A percentile compares a stretch with the other conserved stretches of the same genome.
Evolutionary conservation across 2,329 filamentous ascomycete genomes (phyloP).

Genomic region (Blumeriella jaapii): DNA sequence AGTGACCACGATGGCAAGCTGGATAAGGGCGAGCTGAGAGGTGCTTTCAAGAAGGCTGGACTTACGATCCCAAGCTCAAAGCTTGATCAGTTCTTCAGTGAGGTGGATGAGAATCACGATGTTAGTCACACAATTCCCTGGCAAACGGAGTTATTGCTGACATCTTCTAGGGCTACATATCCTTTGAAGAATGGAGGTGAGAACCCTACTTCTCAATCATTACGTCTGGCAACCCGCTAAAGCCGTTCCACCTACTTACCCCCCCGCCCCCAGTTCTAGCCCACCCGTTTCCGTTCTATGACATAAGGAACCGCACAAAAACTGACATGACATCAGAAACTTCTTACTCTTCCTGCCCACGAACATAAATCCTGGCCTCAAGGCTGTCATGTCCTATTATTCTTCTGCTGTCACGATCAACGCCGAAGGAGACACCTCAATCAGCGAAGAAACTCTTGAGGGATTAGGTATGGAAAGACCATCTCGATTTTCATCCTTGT

Average conservation of each 20-base stretch:
- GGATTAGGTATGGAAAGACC: slow-evolving; percentile 78
- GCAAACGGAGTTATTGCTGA: not conserved
- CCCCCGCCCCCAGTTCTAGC: too few relatives aligned
- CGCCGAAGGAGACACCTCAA: slow-evolving; percentile 83
- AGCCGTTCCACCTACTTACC: not conserved
- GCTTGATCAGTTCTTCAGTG: slow-evolving; percentile 73
- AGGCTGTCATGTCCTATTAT: slow-evolving; percentile 83
- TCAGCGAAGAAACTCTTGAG: slow-evolving; percentile 83
- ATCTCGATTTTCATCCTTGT: slow-evolving; percentile 52
- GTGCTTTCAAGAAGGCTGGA: slow-evolving; percentile 68
- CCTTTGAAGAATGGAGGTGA: slow-evolving; percentile 94
- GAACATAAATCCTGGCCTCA: slow-evolving; percentile 55
- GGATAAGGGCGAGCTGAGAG: slow-evolving; percentile 71
- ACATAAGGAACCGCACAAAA: not conserved
- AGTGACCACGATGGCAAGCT: slow-evolving; percentile 74
- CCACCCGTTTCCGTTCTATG: too few relatives aligned
- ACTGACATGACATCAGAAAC: slow-evolving; percentile 44
- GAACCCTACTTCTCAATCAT: slow-evolving; percentile 23
- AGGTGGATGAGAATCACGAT: slow-evolving; percentile 84
- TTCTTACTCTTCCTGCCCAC: slow-evolving; percentile 83
- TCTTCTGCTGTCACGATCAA: slow-evolving; percentile 80
- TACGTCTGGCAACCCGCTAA: not conserved
- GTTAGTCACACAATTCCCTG: slow-evolving; percentile 10
- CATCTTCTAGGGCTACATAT: slow-evolving; percentile 46
- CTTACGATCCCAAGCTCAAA: slow-evolving; percentile 67